phyloP scores from a whole-genome alignment of 163 green algal species.

The Volvox carteri region DNA sequence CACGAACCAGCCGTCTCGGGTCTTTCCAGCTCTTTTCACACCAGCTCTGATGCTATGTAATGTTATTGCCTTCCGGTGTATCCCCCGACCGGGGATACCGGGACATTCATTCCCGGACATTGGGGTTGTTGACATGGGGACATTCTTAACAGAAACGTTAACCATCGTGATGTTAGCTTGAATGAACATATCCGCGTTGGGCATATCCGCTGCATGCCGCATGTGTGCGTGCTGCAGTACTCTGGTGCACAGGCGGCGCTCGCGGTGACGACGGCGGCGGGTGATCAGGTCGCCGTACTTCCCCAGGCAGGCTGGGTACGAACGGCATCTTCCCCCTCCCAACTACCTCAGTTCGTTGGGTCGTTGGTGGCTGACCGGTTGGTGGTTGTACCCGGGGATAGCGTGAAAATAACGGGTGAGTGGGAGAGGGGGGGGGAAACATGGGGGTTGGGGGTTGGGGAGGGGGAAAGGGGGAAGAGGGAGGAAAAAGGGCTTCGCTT shows the following conservation, averaged over 20 bases:
- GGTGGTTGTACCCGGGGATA: conserved; percentile 46
- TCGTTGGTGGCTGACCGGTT: conserved; percentile 41
- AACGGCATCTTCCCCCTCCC: neutral
- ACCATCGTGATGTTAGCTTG: too few relatives aligned
- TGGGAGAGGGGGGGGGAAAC: neutral
- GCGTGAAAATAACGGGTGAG: conserved; percentile 46
- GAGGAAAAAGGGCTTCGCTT: neutral
- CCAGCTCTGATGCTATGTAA: too few relatives aligned
- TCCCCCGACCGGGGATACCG: too few relatives aligned
- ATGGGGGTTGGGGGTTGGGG: neutral
- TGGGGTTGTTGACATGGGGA: too few relatives aligned
- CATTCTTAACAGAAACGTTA: too few relatives aligned
- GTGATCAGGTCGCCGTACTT: conserved; percentile 1
- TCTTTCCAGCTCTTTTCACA: too few relatives aligned
- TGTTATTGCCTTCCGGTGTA: too few relatives aligned
- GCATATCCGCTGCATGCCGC: too few relatives aligned
- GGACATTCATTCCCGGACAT: too few relatives aligned
- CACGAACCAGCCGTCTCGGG: too few relatives aligned
- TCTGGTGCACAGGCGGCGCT: neutral
- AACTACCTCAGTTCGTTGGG: neutral
- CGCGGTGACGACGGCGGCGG: neutral
- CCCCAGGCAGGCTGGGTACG: neutral
- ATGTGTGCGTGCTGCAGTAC: neutral
- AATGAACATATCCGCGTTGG: too few relatives aligned
- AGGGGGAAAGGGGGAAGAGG: neutral